A percentile compares a stretch with the other conserved stretches of the same genome.
Conservation (phyloP, 1,284 basidiomycete species). For the Hortiboletus rubellus region DNA sequence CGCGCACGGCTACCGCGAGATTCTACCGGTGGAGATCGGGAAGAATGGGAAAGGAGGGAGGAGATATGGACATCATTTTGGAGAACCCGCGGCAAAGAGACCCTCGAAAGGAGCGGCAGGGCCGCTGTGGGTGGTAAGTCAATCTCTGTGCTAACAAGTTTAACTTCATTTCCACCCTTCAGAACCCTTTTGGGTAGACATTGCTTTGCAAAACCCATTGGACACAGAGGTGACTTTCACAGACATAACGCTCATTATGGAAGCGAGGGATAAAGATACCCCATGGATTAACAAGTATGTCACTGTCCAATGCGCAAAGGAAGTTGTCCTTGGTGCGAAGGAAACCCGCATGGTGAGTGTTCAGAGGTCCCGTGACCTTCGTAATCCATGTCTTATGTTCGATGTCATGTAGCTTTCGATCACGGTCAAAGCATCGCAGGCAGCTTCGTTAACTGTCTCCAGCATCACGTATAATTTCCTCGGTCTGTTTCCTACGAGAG, state of each 20-base stretch:
- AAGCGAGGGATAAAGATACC: constrained; percentile 35
- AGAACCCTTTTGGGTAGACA: constrained; percentile 78
- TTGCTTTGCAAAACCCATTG: constrained; percentile 67
- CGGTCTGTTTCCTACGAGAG: constrained; percentile 58
- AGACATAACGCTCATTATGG: constrained; percentile 57
- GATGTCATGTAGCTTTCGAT: constrained; percentile 56
- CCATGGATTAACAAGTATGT: constrained; percentile 43
- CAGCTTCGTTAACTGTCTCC: constrained; percentile 55
- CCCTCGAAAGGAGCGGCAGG: constrained; percentile 52
- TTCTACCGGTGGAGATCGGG: constrained; percentile 41
- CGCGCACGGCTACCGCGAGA: constrained; percentile 56
- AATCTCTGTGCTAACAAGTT: background rate
- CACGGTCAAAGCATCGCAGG: constrained; percentile 50
- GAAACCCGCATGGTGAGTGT: constrained; percentile 56
- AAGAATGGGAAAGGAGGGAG: constrained; percentile 62
- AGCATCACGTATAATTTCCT: constrained; percentile 66
- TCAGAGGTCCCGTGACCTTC: background rate
- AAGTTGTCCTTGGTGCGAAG: constrained; percentile 54
- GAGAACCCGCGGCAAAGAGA: constrained; percentile 53
- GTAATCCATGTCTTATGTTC: background rate
- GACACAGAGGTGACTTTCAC: constrained; percentile 66
- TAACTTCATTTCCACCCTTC: constrained; percentile 3
- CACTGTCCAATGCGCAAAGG: constrained; percentile 57
- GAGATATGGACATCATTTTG: constrained; percentile 63
- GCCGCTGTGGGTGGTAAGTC: constrained; percentile 62